Conservation (phyloP, 306 rosid genomes). For the Inga leiocalycina region DNA sequence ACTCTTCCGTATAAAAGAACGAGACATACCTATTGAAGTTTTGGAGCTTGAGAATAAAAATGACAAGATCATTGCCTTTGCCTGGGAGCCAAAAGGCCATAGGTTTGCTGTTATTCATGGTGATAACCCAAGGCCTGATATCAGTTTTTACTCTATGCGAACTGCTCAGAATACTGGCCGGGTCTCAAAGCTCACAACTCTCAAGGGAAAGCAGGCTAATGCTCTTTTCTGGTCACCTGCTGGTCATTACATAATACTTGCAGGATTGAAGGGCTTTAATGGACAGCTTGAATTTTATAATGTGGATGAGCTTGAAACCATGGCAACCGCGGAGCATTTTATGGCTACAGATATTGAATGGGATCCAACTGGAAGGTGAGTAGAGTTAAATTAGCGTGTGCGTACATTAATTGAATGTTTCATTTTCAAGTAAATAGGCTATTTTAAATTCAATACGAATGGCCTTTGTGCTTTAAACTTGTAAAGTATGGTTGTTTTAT, state of each 20-base stretch:
- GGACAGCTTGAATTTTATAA: conserved; percentile 76
- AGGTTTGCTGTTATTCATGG: conserved; percentile 77
- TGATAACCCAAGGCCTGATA: conserved; percentile 71
- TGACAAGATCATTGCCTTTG: conserved; percentile 72
- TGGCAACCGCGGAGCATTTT: conserved; percentile 79
- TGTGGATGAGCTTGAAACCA: conserved; percentile 77
- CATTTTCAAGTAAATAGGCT: not conserved
- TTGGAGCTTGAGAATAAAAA: conserved; percentile 77
- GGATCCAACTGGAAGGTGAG: conserved; percentile 85
- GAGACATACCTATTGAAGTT: conserved; percentile 75
- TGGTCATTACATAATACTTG: conserved; percentile 65
- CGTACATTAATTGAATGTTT: not conserved
- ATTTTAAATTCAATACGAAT: not conserved
- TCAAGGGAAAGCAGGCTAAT: conserved; percentile 79
- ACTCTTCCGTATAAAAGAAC: conserved; percentile 68
- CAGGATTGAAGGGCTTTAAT: conserved; percentile 68
- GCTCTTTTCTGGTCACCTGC: conserved; percentile 81
- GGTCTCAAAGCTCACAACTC: conserved; percentile 65
- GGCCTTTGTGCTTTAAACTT: not conserved
- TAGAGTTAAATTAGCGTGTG: not conserved
- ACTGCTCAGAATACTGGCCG: conserved; percentile 53
- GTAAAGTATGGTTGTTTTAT: not conserved
- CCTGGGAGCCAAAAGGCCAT: conserved; percentile 87
- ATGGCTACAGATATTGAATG: conserved; percentile 82
- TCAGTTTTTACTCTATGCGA: conserved; percentile 74